phyloP scores from a whole-genome alignment of 2,329 filamentous ascomycete species.

The Nothomitra cinnamomea region DNA sequence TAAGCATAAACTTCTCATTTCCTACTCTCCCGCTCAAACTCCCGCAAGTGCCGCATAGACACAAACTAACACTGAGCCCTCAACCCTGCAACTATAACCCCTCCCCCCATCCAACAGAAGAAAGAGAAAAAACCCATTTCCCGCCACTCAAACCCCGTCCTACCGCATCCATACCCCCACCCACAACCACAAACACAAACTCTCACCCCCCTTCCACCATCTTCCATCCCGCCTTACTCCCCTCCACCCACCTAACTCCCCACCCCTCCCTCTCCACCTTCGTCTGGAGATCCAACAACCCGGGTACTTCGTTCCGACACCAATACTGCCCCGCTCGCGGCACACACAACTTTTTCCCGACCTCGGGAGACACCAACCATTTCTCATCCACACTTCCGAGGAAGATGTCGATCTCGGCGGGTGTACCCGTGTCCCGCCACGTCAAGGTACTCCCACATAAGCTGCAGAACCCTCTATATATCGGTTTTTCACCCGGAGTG shows the following conservation, averaged over 20 bases:
- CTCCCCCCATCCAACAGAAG: too few species aligned
- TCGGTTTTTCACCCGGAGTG: conserved; percentile 16
- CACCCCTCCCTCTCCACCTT: not conserved
- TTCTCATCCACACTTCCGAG: conserved; percentile 15
- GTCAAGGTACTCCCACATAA: conserved; percentile 33
- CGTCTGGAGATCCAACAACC: conserved; percentile 26
- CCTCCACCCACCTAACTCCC: not conserved
- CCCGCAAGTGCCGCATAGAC: too few species aligned
- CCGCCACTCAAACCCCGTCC: too few species aligned
- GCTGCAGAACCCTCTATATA: conserved; percentile 31
- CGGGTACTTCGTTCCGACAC: conserved; percentile 29
- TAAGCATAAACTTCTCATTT: too few species aligned
- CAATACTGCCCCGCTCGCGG: conserved; percentile 24
- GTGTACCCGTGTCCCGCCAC: conserved; percentile 20
- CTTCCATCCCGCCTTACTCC: not conserved
- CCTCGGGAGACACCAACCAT: conserved; percentile 19
- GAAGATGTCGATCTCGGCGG: conserved; percentile 11
- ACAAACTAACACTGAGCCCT: too few species aligned
- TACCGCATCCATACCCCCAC: too few species aligned
- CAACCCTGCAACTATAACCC: too few species aligned
- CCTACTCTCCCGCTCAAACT: too few species aligned
- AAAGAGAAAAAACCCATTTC: too few species aligned
- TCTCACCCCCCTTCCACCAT: too few species aligned
- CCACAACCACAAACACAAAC: too few species aligned
- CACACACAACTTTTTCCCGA: conserved; percentile 24